Percentiles rank a stretch among this genome's conserved stretches.
Evolutionary conservation across 2,329 filamentous ascomycete genomes (phyloP).

Genomic region (Penicillium sp.): DNA sequence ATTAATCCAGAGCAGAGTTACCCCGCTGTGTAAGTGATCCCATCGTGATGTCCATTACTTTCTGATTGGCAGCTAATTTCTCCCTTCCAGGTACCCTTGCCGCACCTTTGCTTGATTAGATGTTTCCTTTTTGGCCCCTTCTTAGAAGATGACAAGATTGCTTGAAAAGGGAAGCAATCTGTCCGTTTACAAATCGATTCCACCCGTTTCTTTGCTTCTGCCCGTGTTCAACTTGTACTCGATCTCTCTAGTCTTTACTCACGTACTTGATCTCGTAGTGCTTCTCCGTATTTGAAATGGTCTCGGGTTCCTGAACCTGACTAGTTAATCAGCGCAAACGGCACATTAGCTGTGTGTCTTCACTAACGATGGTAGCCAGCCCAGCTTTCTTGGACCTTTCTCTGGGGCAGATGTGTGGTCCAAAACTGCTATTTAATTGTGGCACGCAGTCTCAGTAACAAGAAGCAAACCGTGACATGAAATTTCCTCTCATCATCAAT

Average conservation of each 20-base stretch:
- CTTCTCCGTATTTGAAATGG: neutral
- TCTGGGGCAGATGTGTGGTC: neutral
- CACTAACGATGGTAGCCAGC: neutral
- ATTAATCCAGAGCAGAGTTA: constrained; percentile 71
- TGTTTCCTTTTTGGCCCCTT: constrained; percentile 7
- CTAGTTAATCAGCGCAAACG: neutral
- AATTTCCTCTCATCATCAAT: neutral
- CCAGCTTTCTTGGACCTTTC: neutral
- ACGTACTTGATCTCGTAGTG: neutral
- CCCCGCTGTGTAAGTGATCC: constrained; percentile 62
- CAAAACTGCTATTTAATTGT: neutral
- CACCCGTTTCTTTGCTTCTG: neutral
- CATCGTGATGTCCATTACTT: constrained; percentile 3
- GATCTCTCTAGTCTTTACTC: neutral
- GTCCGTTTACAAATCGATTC: neutral
- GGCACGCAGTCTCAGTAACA: neutral
- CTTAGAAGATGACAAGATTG: constrained; percentile 9
- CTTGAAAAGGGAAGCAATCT: neutral
- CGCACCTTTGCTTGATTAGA: constrained; percentile 49
- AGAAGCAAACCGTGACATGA: neutral
- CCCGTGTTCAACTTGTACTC: neutral
- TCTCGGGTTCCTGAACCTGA: neutral
- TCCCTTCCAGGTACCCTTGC: constrained; percentile 47
- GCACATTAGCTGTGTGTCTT: no score
- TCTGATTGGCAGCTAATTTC: constrained; percentile 6